These are phyloP conservation scores for Colletotrichum liaoningense DNA, from an alignment of 2,329 filamentous ascomycete species.

Conservation along the genomic window DNA sequence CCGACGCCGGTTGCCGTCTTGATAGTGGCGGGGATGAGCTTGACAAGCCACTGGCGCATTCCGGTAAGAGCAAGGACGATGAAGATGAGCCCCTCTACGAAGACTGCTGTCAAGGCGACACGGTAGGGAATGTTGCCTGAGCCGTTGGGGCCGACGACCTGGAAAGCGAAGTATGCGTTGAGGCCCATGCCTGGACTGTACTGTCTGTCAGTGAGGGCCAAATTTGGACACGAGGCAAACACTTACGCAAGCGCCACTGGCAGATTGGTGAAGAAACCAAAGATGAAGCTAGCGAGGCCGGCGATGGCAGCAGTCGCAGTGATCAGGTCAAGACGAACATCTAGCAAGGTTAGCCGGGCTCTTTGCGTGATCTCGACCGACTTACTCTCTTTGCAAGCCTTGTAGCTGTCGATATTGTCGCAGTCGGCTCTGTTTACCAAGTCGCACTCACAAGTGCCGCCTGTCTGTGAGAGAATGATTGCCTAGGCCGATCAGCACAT, in stretches of 20 bases:
- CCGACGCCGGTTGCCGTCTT: constrained; percentile 75
- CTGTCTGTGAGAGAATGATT: constrained; percentile 78
- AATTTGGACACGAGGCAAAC: neutral
- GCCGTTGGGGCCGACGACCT: constrained; percentile 72
- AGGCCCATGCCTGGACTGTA: constrained; percentile 73
- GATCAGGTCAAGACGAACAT: constrained; percentile 80
- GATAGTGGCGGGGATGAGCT: constrained; percentile 72
- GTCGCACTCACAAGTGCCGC: constrained; percentile 80
- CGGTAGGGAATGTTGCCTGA: constrained; percentile 67
- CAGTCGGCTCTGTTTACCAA: constrained; percentile 57
- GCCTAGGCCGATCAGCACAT: constrained; percentile 57
- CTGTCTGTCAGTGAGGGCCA: constrained; percentile 25
- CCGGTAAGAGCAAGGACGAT: constrained; percentile 73
- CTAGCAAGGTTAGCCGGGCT: constrained; percentile 44
- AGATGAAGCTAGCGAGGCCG: constrained; percentile 79
- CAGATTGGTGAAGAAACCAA: constrained; percentile 85
- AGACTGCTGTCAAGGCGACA: constrained; percentile 72
- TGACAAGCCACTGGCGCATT: constrained; percentile 79
- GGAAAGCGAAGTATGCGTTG: constrained; percentile 76
- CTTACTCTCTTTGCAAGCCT: constrained; percentile 59
- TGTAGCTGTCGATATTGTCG: constrained; percentile 56
- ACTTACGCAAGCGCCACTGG: constrained; percentile 80
- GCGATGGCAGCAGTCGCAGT: constrained; percentile 86
- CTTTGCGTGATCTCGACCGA: neutral
- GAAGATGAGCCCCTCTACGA: constrained; percentile 74